Conservation (phyloP, 1,139 yeast genomes). For the Lodderomyces pseudojiufengensis region DNA sequence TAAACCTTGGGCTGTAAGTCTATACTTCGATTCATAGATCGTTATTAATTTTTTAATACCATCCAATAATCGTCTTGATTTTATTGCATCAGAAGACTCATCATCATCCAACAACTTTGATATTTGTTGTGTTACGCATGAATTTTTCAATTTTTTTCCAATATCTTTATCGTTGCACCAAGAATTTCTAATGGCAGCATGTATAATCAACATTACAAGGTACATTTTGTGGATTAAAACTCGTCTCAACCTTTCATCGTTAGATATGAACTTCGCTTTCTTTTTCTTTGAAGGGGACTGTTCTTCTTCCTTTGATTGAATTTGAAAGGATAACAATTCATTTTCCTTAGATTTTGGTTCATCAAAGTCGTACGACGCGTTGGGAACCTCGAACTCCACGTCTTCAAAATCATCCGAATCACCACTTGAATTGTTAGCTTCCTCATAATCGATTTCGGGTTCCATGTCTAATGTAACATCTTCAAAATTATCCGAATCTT, state of each 20-base stretch:
- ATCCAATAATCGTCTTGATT: slow-evolving; percentile 71
- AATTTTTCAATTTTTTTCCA: slow-evolving; percentile 32
- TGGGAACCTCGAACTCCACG: slow-evolving; percentile 13
- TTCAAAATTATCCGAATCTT: slow-evolving; percentile 28
- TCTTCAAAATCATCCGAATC: slow-evolving; percentile 34
- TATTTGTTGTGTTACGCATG: slow-evolving; percentile 38
- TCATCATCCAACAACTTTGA: slow-evolving; percentile 30
- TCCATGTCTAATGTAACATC: slow-evolving; percentile 21
- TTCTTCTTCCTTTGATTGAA: slow-evolving; percentile 6
- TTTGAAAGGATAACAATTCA: slow-evolving; percentile 10
- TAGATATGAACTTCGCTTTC: slow-evolving; percentile 14
- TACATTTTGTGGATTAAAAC: slow-evolving; percentile 53
- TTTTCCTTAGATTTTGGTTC: neutral
- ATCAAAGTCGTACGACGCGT: slow-evolving; percentile 9
- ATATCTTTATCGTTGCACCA: slow-evolving; percentile 64
- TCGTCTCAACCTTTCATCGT: slow-evolving; percentile 13
- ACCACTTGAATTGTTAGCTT: slow-evolving; percentile 1
- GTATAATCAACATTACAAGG: slow-evolving; percentile 55
- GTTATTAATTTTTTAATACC: slow-evolving; percentile 64
- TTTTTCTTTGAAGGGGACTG: slow-evolving; percentile 15
- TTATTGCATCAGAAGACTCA: slow-evolving; percentile 37
- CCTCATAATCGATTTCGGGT: no score
- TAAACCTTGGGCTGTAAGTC: slow-evolving; percentile 42
- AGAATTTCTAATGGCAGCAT: slow-evolving; percentile 63
- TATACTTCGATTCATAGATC: slow-evolving; percentile 59